Conservation (phyloP, 495 filamentous ascomycete genomes). For the Chaetomium cochliodes region DNA sequence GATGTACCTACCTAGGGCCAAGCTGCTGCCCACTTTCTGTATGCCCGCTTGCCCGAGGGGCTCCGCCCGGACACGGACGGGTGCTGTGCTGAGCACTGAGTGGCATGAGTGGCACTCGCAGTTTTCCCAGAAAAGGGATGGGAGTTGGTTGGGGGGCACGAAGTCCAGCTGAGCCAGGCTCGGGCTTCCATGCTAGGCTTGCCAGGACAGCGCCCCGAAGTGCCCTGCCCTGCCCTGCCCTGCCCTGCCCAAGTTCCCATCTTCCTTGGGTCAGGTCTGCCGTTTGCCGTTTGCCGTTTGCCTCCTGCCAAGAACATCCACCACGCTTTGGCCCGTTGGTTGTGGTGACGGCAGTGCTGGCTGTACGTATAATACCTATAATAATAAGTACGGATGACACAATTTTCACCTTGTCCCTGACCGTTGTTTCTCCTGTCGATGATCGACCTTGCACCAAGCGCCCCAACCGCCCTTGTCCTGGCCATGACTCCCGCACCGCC, state of each 20-base stretch:
- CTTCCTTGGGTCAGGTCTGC: not conserved
- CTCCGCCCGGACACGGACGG: not conserved
- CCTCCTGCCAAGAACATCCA: slow-evolving; percentile 10
- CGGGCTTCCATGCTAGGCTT: no score
- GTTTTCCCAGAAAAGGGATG: no score
- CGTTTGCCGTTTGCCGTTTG: slow-evolving; percentile 11
- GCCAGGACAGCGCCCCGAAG: no score
- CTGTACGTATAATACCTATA: slow-evolving; percentile 8
- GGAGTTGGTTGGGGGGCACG: not conserved
- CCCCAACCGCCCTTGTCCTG: slow-evolving; percentile 25
- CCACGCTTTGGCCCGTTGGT: slow-evolving; percentile 2
- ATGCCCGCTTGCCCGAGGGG: not conserved
- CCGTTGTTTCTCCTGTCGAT: slow-evolving; percentile 14
- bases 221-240: no score
- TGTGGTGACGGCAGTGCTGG: not conserved
- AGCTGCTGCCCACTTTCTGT: not conserved
- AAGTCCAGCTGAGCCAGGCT: not conserved
- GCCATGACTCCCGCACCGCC: slow-evolving; percentile 30
- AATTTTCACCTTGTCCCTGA: slow-evolving; percentile 13
- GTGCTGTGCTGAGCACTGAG: not conserved
- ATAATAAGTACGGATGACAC: slow-evolving; percentile 15
- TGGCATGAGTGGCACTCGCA: no score
- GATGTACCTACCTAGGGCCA: not conserved
- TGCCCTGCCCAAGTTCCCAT: not conserved
- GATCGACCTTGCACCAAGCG: slow-evolving; percentile 6